Evolutionary conservation across 345 rosid genomes (phyloP).

Genomic region (Laguncularia racemosa): DNA sequence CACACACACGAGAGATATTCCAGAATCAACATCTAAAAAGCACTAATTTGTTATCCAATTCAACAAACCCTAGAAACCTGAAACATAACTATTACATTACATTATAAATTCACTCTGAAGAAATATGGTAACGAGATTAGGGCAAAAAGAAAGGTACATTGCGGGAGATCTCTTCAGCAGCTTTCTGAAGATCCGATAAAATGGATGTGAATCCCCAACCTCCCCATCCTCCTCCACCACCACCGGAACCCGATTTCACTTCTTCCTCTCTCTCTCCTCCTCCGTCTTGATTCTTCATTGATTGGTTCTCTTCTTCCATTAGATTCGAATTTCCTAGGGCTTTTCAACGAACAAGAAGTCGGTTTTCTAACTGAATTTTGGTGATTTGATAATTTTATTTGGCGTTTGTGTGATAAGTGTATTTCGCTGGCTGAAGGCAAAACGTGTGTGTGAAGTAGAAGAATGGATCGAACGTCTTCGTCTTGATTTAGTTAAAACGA

Average conservation of each 20-base stretch:
- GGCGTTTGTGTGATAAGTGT: no score
- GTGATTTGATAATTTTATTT: no score
- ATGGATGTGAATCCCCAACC: constrained; percentile 94
- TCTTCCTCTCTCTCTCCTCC: constrained; percentile 19
- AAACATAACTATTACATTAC: neutral
- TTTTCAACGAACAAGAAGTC: no score
- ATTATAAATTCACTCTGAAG: neutral
- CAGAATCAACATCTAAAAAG: neutral
- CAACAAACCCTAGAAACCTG: neutral
- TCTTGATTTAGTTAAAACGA: no score
- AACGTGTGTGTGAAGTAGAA: no score
- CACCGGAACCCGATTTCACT: constrained; percentile 12
- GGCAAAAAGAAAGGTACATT: constrained; percentile 34
- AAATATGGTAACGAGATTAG: neutral
- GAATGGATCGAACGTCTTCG: no score
- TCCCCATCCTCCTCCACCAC: constrained; percentile 52
- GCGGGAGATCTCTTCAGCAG: constrained; percentile 88
- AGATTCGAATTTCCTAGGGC: neutral
- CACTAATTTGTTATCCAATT: constrained; percentile 1
- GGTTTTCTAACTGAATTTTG: no score
- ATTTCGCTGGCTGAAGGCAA: no score
- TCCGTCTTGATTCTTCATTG: constrained; percentile 14
- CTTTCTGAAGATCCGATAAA: constrained; percentile 89
- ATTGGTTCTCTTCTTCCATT: constrained; percentile 39
- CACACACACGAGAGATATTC: no score